Percentiles rank a stretch among this genome's conserved stretches.
These are phyloP conservation scores for Aristolochia contorta DNA, from an alignment of 164 flowering plant genomes.

Conservation along the genomic window DNA sequence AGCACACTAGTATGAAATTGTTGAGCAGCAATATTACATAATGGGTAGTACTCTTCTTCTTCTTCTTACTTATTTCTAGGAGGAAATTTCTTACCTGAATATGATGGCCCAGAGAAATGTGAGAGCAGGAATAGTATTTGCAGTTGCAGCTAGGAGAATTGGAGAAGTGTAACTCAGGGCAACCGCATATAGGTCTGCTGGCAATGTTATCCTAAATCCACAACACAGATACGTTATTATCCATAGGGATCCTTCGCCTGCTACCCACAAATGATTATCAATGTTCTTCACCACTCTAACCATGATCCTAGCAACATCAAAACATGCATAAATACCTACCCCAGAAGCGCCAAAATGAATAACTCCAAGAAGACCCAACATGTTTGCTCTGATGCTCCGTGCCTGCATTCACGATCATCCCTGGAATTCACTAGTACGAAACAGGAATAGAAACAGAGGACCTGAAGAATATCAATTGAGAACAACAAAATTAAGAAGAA, in stretches of 20 bases:
- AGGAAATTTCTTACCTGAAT: conserved; percentile 28
- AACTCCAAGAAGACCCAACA: background rate
- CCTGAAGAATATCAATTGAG: background rate
- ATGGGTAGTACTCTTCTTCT: background rate
- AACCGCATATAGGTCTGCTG: conserved; percentile 37
- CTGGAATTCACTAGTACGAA: background rate
- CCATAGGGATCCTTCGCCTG: too few species aligned
- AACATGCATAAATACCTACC: background rate
- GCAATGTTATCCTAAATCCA: conserved; percentile 42
- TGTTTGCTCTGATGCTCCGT: background rate
- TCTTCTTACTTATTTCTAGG: background rate
- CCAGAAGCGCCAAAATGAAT: background rate
- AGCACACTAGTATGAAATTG: background rate
- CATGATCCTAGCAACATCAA: background rate
- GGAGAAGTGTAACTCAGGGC: conserved; percentile 49
- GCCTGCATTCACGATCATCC: background rate
- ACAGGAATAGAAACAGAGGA: background rate
- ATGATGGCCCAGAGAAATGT: conserved; percentile 59
- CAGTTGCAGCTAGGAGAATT: conserved; percentile 45
- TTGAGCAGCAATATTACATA: background rate
- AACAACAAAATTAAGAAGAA: too few species aligned
- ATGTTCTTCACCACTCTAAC: background rate
- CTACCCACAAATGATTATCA: background rate
- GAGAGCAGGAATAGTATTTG: conserved; percentile 54
- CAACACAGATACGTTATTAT: background rate